phyloP scores from a whole-genome alignment of 495 filamentous ascomycete genomes.

The Pyronema omphalodes region DNA sequence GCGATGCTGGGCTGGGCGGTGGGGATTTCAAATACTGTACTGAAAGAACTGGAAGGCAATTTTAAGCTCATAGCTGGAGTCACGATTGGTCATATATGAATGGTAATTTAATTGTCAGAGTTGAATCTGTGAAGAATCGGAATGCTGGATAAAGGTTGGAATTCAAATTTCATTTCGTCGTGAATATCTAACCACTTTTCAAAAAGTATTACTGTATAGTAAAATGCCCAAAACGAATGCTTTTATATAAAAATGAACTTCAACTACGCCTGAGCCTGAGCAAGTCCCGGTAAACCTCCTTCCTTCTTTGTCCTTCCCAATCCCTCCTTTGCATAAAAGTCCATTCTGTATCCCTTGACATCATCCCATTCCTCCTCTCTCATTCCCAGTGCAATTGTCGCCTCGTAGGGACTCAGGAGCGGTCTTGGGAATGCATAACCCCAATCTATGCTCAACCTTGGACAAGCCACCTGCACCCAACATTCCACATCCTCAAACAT shows the following conservation, averaged over 20 bases:
- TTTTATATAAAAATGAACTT: no score
- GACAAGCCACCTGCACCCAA: conserved; percentile 97
- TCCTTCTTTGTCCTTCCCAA: conserved; percentile 56
- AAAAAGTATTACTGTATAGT: no score
- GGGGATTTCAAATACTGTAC: no score
- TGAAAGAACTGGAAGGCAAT: no score
- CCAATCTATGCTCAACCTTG: conserved; percentile 91
- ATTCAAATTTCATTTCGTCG: no score
- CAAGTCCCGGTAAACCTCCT: conserved; percentile 13
- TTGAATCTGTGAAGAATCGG: no score
- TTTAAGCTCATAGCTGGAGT: no score
- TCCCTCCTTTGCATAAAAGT: conserved; percentile 88
- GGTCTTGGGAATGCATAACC: conserved; percentile 87
- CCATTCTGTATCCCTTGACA: conserved; percentile 71
- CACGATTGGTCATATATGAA: no score
- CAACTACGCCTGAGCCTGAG: not conserved
- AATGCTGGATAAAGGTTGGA: conserved; percentile 6
- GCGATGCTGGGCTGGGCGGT: no score
- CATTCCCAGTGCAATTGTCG: conserved; percentile 65
- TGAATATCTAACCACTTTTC: no score
- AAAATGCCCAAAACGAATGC: no score
- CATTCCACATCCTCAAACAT: conserved; percentile 86
- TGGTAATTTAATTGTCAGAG: no score
- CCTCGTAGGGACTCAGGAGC: conserved; percentile 85
- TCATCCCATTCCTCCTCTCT: conserved; percentile 52